phyloP scores from a whole-genome alignment of 257 asterid species.

The Penstemon barbatus region DNA sequence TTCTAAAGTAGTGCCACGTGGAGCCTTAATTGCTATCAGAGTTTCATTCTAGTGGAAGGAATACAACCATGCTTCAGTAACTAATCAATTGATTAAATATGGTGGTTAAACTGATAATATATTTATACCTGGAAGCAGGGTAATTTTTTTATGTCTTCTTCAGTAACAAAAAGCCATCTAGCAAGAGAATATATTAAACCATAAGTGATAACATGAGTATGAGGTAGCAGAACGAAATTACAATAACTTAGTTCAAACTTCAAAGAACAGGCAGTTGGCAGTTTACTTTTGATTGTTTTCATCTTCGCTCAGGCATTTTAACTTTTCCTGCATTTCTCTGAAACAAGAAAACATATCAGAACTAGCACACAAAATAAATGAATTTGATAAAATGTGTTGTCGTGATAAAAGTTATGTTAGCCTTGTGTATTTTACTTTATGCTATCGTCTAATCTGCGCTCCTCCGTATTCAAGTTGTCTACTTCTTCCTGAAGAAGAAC shows the following conservation, averaged over 20 bases:
- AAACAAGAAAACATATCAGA: conserved; percentile 32
- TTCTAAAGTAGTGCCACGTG: conserved; percentile 93
- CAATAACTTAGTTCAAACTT: conserved; percentile 10
- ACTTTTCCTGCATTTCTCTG: conserved; percentile 70
- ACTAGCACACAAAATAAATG: conserved; percentile 13
- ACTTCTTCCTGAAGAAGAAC: conserved; percentile 59
- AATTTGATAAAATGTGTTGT: not conserved
- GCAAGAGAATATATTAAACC: conserved; percentile 17
- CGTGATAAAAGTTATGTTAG: conserved; percentile 8
- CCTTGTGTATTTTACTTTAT: conserved; percentile 45
- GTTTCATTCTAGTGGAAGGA: conserved; percentile 72
- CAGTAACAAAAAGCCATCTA: conserved; percentile 91
- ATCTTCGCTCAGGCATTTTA: conserved; percentile 65
- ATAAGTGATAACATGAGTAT: conserved; percentile 4
- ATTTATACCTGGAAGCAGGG: conserved; percentile 82
- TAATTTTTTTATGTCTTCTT: conserved; percentile 79
- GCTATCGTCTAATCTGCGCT: conserved; percentile 49
- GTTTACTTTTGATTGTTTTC: conserved; percentile 59
- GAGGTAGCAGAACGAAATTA: conserved; percentile 17
- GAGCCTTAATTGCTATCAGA: conserved; percentile 92
- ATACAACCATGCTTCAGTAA: conserved; percentile 18
- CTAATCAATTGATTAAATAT: conserved; percentile 5
- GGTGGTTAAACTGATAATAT: conserved; percentile 12
- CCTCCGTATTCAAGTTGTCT: conserved; percentile 52
- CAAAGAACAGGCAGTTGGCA: not conserved